phyloP scores from a whole-genome alignment of 2,329 filamentous ascomycete species.

The Paradendryphiella salina region DNA sequence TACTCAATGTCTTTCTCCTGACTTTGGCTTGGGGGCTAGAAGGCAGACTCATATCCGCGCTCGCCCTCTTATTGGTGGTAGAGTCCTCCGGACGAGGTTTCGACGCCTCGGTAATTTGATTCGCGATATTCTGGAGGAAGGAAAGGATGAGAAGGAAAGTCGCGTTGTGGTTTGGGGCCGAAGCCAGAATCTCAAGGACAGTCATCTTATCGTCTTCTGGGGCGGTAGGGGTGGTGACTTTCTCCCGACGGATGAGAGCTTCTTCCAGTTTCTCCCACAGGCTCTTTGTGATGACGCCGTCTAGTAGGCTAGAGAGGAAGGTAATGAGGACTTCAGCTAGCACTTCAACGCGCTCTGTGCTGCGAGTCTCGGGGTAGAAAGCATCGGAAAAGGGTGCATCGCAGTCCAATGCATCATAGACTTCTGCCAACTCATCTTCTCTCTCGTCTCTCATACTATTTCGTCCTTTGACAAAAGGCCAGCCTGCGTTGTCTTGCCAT shows the following conservation, averaged over 20 bases:
- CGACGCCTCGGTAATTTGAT: slow-evolving; percentile 53
- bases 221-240: slow-evolving; percentile 47
- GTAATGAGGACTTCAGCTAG: slow-evolving; percentile 70
- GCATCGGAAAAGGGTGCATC: slow-evolving; percentile 64
- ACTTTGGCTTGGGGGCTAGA: slow-evolving; percentile 44
- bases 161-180: slow-evolving; percentile 76
- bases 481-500: slow-evolving; percentile 59
- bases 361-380: slow-evolving; percentile 62
- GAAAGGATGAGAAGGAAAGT: slow-evolving; percentile 85
- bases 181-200: slow-evolving; percentile 73
- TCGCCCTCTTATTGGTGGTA: slow-evolving; percentile 26
- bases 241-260: slow-evolving; percentile 42
- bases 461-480: slow-evolving; percentile 59
- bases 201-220: slow-evolving; percentile 61
- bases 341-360: slow-evolving; percentile 72
- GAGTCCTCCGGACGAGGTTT: slow-evolving; percentile 24
- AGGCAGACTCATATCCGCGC: slow-evolving; percentile 29
- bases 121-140: slow-evolving; percentile 66
- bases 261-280: slow-evolving; percentile 62
- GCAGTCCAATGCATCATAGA: slow-evolving; percentile 71
- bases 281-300: slow-evolving; percentile 73
- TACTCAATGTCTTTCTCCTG: slow-evolving; percentile 46
- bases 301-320: slow-evolving; percentile 74
- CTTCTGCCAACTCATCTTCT: slow-evolving; percentile 50
- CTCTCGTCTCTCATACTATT: slow-evolving; percentile 49